Percentiles rank a stretch among this genome's conserved stretches.
These are phyloP conservation scores for Verruconis gallopava DNA, from an alignment of 2,329 filamentous ascomycete species.

Conservation along the genomic window DNA sequence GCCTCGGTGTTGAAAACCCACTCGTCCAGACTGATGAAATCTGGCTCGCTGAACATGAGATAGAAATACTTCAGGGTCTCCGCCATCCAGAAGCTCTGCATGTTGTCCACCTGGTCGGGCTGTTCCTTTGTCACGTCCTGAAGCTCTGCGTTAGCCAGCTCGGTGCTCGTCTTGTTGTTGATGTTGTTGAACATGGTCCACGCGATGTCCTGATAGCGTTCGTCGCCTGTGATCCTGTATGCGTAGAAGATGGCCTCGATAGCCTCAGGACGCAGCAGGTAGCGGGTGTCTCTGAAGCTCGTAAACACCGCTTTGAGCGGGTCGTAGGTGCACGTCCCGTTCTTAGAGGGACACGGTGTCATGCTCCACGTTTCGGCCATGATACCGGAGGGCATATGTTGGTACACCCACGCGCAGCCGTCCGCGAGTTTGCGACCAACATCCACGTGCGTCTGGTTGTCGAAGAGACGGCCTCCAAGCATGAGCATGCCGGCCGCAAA, in stretches of 20 bases:
- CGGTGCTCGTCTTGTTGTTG: conserved; percentile 26
- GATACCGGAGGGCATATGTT: conserved; percentile 41
- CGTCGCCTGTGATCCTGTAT: conserved; percentile 45
- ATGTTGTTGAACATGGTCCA: conserved; percentile 37
- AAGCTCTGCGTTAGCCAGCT: conserved; percentile 31
- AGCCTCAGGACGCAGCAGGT: conserved; percentile 41
- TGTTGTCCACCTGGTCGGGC: conserved; percentile 27
- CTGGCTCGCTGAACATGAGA: conserved; percentile 59
- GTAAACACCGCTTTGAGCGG: conserved; percentile 27
- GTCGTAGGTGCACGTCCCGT: conserved; percentile 14
- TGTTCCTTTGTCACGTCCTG: conserved; percentile 23
- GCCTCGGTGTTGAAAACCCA: conserved; percentile 12
- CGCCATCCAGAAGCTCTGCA: conserved; percentile 70
- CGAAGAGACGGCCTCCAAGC: conserved; percentile 44
- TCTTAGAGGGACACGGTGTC: conserved; percentile 30
- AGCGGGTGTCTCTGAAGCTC: conserved; percentile 27
- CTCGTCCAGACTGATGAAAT: conserved; percentile 44
- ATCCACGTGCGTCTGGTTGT: conserved; percentile 39
- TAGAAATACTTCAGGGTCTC: conserved; percentile 93
- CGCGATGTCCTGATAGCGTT: conserved; percentile 28
- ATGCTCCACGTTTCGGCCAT: conserved; percentile 49
- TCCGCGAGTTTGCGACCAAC: conserved; percentile 46
- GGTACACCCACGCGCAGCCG: conserved; percentile 51
- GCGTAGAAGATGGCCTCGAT: conserved; percentile 48
- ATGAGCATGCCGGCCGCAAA: conserved; percentile 51